A percentile compares a stretch with the other conserved stretches of the same genome.
phyloP scores from a whole-genome alignment of 2,329 filamentous ascomycete species.

The Neocatenulostroma microsporum region DNA sequence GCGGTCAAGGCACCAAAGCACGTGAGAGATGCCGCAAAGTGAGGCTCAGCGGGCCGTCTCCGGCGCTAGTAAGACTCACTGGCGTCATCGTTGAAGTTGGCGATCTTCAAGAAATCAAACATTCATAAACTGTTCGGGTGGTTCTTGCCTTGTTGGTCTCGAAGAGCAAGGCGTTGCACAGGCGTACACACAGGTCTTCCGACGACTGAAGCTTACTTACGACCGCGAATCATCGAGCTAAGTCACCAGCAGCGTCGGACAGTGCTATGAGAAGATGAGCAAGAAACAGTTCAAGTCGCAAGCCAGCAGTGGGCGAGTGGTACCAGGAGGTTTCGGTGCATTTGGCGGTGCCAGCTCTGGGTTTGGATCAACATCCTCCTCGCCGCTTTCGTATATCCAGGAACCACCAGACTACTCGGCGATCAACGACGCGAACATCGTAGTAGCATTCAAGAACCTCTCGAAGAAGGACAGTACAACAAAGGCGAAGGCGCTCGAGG shows the following conservation, averaged over 20 bases:
- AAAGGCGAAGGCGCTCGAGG: slow-evolving; percentile 82
- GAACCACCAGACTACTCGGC: slow-evolving; percentile 73
- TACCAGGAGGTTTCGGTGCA: slow-evolving; percentile 33
- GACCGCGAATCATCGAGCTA: too few relatives aligned
- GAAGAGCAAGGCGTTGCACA: too few relatives aligned
- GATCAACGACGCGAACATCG: slow-evolving; percentile 71
- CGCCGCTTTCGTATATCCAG: slow-evolving; percentile 74
- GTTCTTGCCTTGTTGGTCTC: too few relatives aligned
- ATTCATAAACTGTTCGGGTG: too few relatives aligned
- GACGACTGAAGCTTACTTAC: too few relatives aligned
- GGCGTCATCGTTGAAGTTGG: too few relatives aligned
- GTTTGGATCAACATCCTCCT: slow-evolving; percentile 44
- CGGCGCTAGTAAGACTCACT: too few relatives aligned
- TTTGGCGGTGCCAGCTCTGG: slow-evolving; percentile 31
- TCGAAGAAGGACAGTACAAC: slow-evolving; percentile 90
- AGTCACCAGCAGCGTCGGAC: neutral
- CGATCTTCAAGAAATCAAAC: too few relatives aligned
- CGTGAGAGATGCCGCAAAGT: too few relatives aligned
- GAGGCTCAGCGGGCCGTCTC: too few relatives aligned
- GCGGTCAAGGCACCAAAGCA: too few relatives aligned
- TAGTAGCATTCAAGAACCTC: slow-evolving; percentile 88
- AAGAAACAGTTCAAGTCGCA: slow-evolving; percentile 55
- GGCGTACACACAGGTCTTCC: too few relatives aligned
- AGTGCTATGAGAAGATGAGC: slow-evolving; percentile 39
- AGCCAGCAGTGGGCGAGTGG: slow-evolving; percentile 55